Evolutionary conservation across 441 rosid species (phyloP), one percentile per base, ranked within the genome.

Genomic region (Oxalis stricta): DNA sequence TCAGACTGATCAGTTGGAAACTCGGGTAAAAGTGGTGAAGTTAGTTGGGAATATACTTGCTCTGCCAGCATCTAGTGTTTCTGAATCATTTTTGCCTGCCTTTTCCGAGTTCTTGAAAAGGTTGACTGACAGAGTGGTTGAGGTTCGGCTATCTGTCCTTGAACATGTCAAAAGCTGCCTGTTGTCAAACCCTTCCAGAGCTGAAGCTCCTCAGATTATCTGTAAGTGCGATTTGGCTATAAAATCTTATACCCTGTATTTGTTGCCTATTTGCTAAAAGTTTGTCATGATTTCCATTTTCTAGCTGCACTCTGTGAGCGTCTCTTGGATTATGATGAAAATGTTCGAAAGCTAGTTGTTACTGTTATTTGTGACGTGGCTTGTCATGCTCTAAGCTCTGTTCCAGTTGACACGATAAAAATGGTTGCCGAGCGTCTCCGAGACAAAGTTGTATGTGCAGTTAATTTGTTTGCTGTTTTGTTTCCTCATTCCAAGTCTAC

Each of bases 241-340:
- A 5, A 20, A 55, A 33, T 22, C 50, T 51, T 35, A 31, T 53
- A 14, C 50, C 21, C 35, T 47, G 44, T 23, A 17, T 59, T 41
- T 26, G 39, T 59, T 20, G 43, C 29, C 56, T 63, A 28, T 38
- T 55, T n/a, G n/a, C n/a, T n/a, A n/a, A n/a, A n/a, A n/a, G n/a
- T 29, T 48, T 69, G 32, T 48, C 48, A 18, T 50, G 40, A 21
- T 50, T 61, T 37, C 33, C 51, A 34, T 62, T 58, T 34, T 40
- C 56, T 70, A 93, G 99, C 85, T 78, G 96, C 94, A 16, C 87
- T 93, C 18, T 75, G 91, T 64, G 99, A 88, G 38, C 93, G 99
- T 44, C 77, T 93, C 46, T 62, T 88, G 82, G 99, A 88, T 73
- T 84, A 76, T 54, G 99, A 93, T 69, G 99, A 88, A 72, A 84